Evolutionary conservation across 805 yeast genomes (phyloP).

Genomic region (Teunomyces tritomae): DNA sequence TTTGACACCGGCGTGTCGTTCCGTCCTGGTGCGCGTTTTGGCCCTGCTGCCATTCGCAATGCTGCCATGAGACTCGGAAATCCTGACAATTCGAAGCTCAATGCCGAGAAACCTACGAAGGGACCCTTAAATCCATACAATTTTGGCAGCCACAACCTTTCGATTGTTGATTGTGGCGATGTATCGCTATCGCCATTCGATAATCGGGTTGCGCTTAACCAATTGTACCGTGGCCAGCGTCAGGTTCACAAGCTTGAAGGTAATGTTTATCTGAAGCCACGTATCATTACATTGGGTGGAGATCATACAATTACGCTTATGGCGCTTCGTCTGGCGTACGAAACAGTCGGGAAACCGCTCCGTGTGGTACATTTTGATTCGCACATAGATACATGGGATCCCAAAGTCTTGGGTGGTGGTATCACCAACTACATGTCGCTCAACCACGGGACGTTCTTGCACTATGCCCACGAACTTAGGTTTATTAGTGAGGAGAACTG

Average conservation of each 20-base stretch:
- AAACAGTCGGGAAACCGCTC: constrained; percentile 40
- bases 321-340: constrained; percentile 51
- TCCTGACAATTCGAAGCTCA: constrained; percentile 18
- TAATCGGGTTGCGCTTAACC: constrained; percentile 59
- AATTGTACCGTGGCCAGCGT: constrained; percentile 56
- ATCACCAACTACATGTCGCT: constrained; percentile 54
- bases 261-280: constrained; percentile 21
- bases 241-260: constrained; percentile 42
- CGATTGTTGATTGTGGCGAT: constrained; percentile 62
- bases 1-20: constrained; percentile 57
- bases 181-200: constrained; percentile 69
- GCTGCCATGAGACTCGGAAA: constrained; percentile 44
- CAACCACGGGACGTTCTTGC: constrained; percentile 70
- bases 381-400: constrained; percentile 72
- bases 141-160: constrained; percentile 30
- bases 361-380: constrained; percentile 65
- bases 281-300: constrained; percentile 56
- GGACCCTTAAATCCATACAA: constrained; percentile 52
- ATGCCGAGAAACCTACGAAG: constrained; percentile 1
- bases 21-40: constrained; percentile 59
- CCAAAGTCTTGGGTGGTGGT: constrained; percentile 61
- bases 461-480: constrained; percentile 68
- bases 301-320: constrained; percentile 58
- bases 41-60: constrained; percentile 52
- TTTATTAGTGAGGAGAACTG: constrained; percentile 49